These are phyloP conservation scores for Xylaria sp. DNA, from an alignment of 2,329 filamentous ascomycete species.

Conservation along the genomic window DNA sequence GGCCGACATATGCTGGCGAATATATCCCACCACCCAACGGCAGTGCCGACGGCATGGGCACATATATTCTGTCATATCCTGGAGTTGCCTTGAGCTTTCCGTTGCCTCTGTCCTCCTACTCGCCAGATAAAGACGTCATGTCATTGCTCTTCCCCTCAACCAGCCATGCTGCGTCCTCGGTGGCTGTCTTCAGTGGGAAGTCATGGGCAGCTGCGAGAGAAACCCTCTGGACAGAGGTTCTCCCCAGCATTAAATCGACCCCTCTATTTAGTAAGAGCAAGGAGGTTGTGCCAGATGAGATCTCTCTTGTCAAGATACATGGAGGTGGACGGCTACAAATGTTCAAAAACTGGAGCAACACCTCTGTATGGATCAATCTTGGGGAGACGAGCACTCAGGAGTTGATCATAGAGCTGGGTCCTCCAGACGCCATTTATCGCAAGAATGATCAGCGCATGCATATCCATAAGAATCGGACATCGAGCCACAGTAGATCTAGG, in stretches of 20 bases:
- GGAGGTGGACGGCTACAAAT: constrained; percentile 84
- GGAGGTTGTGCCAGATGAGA: constrained; percentile 87
- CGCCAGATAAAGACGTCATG: constrained; percentile 82
- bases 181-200: constrained; percentile 90
- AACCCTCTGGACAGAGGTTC: constrained; percentile 78
- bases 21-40: constrained; percentile 75
- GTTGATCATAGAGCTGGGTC: constrained; percentile 87
- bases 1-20: constrained; percentile 93
- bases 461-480: constrained; percentile 76
- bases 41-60: constrained; percentile 67
- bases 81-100: constrained; percentile 94
- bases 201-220: constrained; percentile 89
- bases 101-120: constrained; percentile 78
- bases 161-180: constrained; percentile 80
- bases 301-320: constrained; percentile 81
- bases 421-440: constrained; percentile 92
- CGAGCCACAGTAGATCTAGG: constrained; percentile 62
- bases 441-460: constrained; percentile 91
- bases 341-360: constrained; percentile 74
- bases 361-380: constrained; percentile 76
- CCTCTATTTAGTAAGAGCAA: constrained; percentile 75
- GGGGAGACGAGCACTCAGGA: constrained; percentile 94
- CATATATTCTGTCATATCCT: constrained; percentile 92
- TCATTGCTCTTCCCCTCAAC: constrained; percentile 83
- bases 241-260: constrained; percentile 79